Conservation (phyloP, 768 basidiomycete species). For the Gymnopilus junonius region DNA sequence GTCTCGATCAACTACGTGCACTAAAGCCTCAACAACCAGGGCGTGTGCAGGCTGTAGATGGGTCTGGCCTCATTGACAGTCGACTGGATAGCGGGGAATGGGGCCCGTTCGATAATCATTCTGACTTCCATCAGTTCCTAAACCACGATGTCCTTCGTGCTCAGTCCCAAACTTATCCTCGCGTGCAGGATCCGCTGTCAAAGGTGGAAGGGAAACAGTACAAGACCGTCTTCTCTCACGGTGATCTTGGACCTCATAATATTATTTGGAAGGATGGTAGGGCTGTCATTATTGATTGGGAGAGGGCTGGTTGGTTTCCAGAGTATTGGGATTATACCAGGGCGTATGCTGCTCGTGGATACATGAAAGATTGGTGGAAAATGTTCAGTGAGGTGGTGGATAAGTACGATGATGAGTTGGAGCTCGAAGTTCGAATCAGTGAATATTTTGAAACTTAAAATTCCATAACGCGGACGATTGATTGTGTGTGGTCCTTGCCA, state of each 20-base stretch:
- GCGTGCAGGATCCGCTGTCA: slow-evolving; percentile 7
- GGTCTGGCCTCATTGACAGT: slow-evolving; percentile 5
- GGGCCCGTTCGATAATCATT: slow-evolving; percentile 16
- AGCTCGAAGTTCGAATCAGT: background rate
- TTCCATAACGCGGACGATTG: no score
- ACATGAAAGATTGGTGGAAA: slow-evolving; percentile 2
- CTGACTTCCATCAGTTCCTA: slow-evolving; percentile 3
- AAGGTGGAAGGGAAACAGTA: slow-evolving; percentile 6
- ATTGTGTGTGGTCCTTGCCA: no score
- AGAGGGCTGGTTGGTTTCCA: slow-evolving; percentile 19
- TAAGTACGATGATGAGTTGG: slow-evolving; percentile 3
- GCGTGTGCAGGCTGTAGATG: slow-evolving; percentile 13
- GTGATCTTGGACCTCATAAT: slow-evolving; percentile 22
- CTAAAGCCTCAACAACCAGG: slow-evolving; percentile 15
- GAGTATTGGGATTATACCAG: slow-evolving; percentile 21
- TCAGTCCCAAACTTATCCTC: slow-evolving; percentile 1
- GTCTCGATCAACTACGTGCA: slow-evolving; percentile 16
- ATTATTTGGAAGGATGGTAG: slow-evolving; percentile 16
- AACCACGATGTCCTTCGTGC: background rate
- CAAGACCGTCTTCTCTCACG: slow-evolving; percentile 18
- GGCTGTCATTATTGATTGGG: slow-evolving; percentile 22
- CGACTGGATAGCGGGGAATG: slow-evolving; percentile 8
- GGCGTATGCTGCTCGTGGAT: slow-evolving; percentile 1
- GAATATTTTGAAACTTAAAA: slow-evolving; percentile 10
- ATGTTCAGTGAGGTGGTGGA: slow-evolving; percentile 4